These are phyloP conservation scores for Castanea sativa DNA, from an alignment of 306 rosid species.

Conservation along the genomic window DNA sequence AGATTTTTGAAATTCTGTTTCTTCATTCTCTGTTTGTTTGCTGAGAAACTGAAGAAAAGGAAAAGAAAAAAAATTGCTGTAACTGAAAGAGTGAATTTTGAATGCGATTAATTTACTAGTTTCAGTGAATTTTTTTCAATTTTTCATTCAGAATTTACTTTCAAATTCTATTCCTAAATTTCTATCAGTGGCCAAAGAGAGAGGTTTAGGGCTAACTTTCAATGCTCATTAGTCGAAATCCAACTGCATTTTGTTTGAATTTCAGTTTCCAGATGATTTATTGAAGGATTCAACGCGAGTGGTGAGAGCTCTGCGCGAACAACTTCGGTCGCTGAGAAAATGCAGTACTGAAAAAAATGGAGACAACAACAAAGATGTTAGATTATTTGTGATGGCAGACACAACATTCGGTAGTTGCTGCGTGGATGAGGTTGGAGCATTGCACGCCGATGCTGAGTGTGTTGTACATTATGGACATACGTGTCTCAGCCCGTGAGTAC, in stretches of 20 bases:
- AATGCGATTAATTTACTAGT: not conserved
- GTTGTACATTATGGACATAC: conserved; percentile 92
- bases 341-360: conserved; percentile 18
- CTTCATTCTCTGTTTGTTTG: not conserved
- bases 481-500: conserved; percentile 86
- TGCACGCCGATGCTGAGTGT: conserved; percentile 66
- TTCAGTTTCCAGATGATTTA: conserved; percentile 83
- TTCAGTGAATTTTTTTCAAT: not conserved
- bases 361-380: conserved; percentile 29
- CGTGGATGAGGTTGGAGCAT: conserved; percentile 91
- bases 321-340: conserved; percentile 37
- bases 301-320: conserved; percentile 48
- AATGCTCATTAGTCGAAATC: not conserved
- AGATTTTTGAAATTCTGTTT: no score
- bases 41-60: conserved; percentile 4
- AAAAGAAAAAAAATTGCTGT: not conserved
- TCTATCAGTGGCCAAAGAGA: not conserved
- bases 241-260: not conserved
- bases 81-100: not conserved
- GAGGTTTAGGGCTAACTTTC: not conserved
- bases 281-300: conserved; percentile 70
- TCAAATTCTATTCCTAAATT: not conserved
- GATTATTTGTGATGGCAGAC: conserved; percentile 84
- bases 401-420: conserved; percentile 90
- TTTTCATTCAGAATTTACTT: not conserved